Evolutionary conservation across 2,329 filamentous ascomycete genomes (phyloP).

Genomic region (Ophiostoma perfectum): DNA sequence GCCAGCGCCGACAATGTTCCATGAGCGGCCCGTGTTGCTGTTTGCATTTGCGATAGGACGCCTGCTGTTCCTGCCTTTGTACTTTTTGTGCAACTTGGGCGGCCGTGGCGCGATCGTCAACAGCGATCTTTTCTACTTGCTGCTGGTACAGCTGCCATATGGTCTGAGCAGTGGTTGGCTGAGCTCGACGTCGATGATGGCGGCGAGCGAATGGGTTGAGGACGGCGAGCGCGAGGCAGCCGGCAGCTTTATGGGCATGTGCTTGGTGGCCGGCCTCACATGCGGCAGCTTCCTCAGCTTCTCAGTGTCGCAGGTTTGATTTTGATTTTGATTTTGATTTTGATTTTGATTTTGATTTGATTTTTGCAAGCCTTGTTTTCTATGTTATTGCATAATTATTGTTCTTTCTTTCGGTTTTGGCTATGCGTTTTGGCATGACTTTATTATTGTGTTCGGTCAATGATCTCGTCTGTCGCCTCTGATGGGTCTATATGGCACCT

Average conservation of each 20-base stretch:
- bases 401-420: no score
- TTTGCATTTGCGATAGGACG: conserved; percentile 64
- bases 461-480: no score
- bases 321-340: not conserved
- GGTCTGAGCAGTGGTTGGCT: conserved; percentile 84
- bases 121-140: conserved; percentile 83
- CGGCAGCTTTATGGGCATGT: conserved; percentile 89
- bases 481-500: no score
- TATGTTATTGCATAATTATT: not conserved
- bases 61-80: conserved; percentile 71
- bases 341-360: not conserved
- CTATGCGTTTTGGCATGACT: no score
- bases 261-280: conserved; percentile 77
- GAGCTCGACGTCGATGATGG: conserved; percentile 87
- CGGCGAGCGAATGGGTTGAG: conserved; percentile 73
- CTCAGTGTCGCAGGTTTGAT: conserved; percentile 51
- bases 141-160: conserved; percentile 76
- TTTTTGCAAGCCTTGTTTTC: not conserved
- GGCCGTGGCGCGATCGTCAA: conserved; percentile 66
- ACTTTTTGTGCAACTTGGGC: conserved; percentile 81
- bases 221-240: conserved; percentile 79
- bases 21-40: conserved; percentile 58
- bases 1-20: conserved; percentile 48
- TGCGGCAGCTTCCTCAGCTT: conserved; percentile 89
- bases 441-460: no score